Evolutionary conservation across 805 yeast genomes (phyloP).

Genomic region (Barnettozyma pratensis): DNA sequence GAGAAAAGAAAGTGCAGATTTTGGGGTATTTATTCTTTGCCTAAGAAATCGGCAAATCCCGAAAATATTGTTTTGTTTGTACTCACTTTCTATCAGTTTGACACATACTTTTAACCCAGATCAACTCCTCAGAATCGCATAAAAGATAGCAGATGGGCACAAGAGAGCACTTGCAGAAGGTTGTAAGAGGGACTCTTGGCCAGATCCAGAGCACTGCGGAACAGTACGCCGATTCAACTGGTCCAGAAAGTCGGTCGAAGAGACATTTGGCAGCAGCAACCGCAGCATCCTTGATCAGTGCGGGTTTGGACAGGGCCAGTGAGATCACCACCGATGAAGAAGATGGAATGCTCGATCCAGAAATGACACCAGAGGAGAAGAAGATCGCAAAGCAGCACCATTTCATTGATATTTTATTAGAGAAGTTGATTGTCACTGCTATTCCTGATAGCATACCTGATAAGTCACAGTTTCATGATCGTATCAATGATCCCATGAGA

Average conservation of each 20-base stretch:
- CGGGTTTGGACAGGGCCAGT: slow-evolving; percentile 36
- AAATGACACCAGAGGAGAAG: slow-evolving; percentile 10
- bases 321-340: slow-evolving; percentile 21
- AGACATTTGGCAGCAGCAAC: slow-evolving; percentile 33
- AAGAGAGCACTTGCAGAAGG: slow-evolving; percentile 1
- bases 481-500: slow-evolving; percentile 41
- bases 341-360: slow-evolving; percentile 20
- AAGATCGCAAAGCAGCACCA: slow-evolving; percentile 30
- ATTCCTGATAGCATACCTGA: slow-evolving; percentile 47
- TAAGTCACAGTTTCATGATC: slow-evolving; percentile 35
- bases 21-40: too few relatives aligned
- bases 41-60: too few relatives aligned
- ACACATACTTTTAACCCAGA: too few relatives aligned
- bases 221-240: slow-evolving; percentile 3
- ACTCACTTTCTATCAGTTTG: too few relatives aligned
- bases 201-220: slow-evolving; percentile 8
- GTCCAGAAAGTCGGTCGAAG: slow-evolving; percentile 8
- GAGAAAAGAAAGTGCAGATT: too few relatives aligned
- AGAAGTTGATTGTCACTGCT: slow-evolving; percentile 44
- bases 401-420: slow-evolving; percentile 55
- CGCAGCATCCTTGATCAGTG: slow-evolving; percentile 39
- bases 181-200: slow-evolving; percentile 1
- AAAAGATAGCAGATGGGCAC: not conserved
- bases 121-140: too few relatives aligned
- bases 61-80: too few relatives aligned